Conservation (phyloP, 2,329 filamentous ascomycete genomes). For the Endocalyx cinctus region DNA sequence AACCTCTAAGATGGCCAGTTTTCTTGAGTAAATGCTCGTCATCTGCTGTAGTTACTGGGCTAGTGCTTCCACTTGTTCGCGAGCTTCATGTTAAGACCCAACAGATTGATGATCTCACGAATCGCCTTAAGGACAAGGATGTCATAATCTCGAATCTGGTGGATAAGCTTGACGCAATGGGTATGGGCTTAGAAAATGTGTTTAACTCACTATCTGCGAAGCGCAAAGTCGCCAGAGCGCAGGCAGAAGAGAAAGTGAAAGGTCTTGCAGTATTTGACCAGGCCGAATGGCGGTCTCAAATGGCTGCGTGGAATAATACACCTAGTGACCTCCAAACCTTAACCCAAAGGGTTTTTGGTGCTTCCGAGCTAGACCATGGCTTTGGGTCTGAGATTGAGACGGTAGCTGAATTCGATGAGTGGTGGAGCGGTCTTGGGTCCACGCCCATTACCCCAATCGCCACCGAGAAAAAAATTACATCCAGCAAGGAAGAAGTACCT, state of each 20-base stretch:
- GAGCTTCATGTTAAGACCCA: constrained; percentile 35
- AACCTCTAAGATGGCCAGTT: constrained; percentile 62
- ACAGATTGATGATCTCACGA: constrained; percentile 40
- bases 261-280: constrained; percentile 47
- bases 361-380: constrained; percentile 26
- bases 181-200: constrained; percentile 47
- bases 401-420: constrained; percentile 36
- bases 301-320: constrained; percentile 16
- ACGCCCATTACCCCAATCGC: too few relatives aligned
- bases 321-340: constrained; percentile 30
- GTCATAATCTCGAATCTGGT: constrained; percentile 43
- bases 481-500: too few relatives aligned
- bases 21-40: constrained; percentile 43
- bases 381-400: constrained; percentile 25
- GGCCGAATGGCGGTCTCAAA: constrained; percentile 32
- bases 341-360: constrained; percentile 38
- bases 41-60: constrained; percentile 39
- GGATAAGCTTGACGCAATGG: constrained; percentile 50
- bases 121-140: constrained; percentile 46
- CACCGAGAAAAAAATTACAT: too few relatives aligned
- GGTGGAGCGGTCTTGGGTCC: constrained; percentile 43
- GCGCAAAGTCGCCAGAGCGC: constrained; percentile 38
- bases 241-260: constrained; percentile 44
- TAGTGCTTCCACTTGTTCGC: constrained; percentile 49
- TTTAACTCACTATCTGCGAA: constrained; percentile 48